phyloP scores from a whole-genome alignment of 2,329 filamentous ascomycete genomes.

The Dryadomyces quercus-mongolicae region DNA sequence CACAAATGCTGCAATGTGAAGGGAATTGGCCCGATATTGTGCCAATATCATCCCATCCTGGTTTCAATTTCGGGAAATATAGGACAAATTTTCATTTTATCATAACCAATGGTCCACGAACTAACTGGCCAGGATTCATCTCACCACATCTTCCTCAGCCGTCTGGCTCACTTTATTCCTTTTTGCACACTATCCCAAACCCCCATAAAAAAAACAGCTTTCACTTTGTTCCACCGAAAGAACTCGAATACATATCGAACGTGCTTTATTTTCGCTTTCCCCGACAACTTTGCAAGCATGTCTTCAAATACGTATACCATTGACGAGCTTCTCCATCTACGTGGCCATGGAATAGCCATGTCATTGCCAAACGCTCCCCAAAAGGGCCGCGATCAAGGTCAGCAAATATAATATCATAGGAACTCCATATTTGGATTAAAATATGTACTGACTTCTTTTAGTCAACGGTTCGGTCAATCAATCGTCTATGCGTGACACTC shows the following conservation, averaged over 20 bases:
- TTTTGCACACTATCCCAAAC: conserved; percentile 6
- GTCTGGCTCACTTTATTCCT: conserved; percentile 9
- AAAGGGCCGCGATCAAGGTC: conserved; percentile 9
- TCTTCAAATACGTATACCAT: conserved; percentile 9
- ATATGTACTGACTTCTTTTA: neutral
- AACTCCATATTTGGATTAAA: neutral
- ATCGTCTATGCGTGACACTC: conserved; percentile 1
- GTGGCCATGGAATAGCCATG: neutral
- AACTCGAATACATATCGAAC: conserved; percentile 5
- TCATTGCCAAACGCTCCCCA: conserved; percentile 4
- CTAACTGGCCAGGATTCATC: conserved; percentile 8
- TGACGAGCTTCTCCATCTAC: conserved; percentile 12
- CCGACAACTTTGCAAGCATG: conserved; percentile 11
- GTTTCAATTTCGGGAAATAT: no score
- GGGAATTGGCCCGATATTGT: conserved; percentile 5
- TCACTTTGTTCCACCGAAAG: conserved; percentile 11
- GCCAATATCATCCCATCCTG: neutral
- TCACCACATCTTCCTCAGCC: conserved; percentile 5
- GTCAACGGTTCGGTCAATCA: neutral
- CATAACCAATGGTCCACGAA: conserved; percentile 11
- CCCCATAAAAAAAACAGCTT: neutral
- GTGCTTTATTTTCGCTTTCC: conserved; percentile 10
- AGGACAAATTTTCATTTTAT: no score
- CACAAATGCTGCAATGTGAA: no score
- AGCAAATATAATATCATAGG: neutral